Percentiles rank a stretch among this genome's conserved stretches.
These are phyloP conservation scores for Cryphonectria naterciae DNA, from an alignment of 2,329 filamentous ascomycete genomes.

Conservation along the genomic window DNA sequence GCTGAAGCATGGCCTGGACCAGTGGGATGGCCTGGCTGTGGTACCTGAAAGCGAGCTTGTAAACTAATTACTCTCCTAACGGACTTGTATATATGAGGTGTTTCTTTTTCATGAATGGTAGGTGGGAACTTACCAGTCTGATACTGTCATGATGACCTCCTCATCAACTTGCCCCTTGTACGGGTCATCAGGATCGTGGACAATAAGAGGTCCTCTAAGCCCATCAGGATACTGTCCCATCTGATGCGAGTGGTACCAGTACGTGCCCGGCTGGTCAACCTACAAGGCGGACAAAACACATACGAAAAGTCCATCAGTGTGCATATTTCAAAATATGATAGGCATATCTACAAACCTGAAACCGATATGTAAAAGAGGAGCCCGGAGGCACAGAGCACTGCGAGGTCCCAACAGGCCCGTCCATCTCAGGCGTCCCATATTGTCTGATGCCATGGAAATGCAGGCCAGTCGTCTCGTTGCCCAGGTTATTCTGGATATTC, in stretches of 20 bases:
- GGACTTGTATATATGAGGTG: no score
- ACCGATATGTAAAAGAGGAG: conserved; percentile 56
- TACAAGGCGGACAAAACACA: conserved; percentile 25
- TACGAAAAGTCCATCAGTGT: conserved; percentile 13
- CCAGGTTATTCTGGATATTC: conserved; percentile 54
- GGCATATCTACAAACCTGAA: conserved; percentile 44
- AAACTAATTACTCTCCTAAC: background rate
- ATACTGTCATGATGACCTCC: conserved; percentile 51
- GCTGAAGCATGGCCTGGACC: conserved; percentile 44
- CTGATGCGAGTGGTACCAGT: conserved; percentile 66
- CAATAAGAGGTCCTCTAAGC: conserved; percentile 59
- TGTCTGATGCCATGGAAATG: conserved; percentile 65
- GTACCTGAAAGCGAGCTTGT: conserved; percentile 42
- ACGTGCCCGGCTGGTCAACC: conserved; percentile 49
- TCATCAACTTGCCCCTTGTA: conserved; percentile 55
- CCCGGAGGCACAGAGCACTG: conserved; percentile 60
- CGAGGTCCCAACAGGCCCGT: conserved; percentile 59
- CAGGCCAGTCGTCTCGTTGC: conserved; percentile 56
- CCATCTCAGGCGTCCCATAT: conserved; percentile 58
- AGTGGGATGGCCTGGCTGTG: conserved; percentile 44
- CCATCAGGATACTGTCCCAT: conserved; percentile 69
- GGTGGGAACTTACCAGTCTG: conserved; percentile 42
- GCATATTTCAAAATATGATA: background rate
- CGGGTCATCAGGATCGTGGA: conserved; percentile 58
- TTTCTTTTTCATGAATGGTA: background rate